phyloP scores from a whole-genome alignment of 23 red algal genomes.

The Cyanidioschyzon merolae region DNA sequence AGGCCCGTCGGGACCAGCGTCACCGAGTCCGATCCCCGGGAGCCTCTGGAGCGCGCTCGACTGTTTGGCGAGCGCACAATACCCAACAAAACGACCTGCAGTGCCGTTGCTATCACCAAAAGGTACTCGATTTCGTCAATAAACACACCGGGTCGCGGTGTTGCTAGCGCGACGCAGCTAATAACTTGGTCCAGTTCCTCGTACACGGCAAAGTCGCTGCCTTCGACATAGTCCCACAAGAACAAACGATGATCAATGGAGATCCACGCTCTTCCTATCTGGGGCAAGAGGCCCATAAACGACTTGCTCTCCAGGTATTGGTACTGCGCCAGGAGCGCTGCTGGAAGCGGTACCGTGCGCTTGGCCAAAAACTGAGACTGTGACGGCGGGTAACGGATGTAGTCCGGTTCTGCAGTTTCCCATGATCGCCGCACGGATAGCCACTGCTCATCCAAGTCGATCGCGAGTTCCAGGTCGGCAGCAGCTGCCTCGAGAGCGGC shows the following conservation, averaged over 20 bases:
- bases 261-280: slow-evolving; percentile 73
- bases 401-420: background rate
- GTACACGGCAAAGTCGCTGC: slow-evolving; percentile 52
- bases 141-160: slow-evolving; percentile 55
- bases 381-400: background rate
- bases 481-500: background rate
- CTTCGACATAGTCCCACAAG: slow-evolving; percentile 59
- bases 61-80: slow-evolving; percentile 24
- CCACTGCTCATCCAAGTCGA: background rate
- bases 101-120: slow-evolving; percentile 52
- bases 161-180: slow-evolving; percentile 49
- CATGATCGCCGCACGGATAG: background rate
- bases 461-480: background rate
- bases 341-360: slow-evolving; percentile 34
- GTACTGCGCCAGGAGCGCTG: slow-evolving; percentile 48
- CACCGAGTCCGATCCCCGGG: background rate
- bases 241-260: slow-evolving; percentile 68
- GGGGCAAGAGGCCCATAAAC: slow-evolving; percentile 77
- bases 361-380: slow-evolving; percentile 16
- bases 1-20: slow-evolving; percentile 51
- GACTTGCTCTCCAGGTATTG: slow-evolving; percentile 44
- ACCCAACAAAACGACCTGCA: slow-evolving; percentile 63
- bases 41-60: background rate
- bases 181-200: slow-evolving; percentile 73
- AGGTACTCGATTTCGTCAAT: slow-evolving; percentile 59